Percentiles rank a stretch among this genome's conserved stretches.
Conservation (phyloP, 768 basidiomycete species). For the Tubosaeta sp. region DNA sequence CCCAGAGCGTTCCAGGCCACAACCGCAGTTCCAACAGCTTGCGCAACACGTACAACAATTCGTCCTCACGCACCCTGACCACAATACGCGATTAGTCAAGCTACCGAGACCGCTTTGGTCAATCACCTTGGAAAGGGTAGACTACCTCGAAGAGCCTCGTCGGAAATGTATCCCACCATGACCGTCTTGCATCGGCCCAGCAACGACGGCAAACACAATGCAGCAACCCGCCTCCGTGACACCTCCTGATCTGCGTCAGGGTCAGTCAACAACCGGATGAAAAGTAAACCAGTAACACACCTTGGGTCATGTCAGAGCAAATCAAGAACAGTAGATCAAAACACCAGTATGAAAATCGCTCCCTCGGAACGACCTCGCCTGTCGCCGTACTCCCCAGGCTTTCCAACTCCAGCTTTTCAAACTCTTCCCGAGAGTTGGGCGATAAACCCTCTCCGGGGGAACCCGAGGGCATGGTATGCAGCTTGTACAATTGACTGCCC, state of each 20-base stretch:
- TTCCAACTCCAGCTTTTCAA: conserved; percentile 38
- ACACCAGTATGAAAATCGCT: conserved; percentile 91
- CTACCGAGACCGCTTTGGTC: too few relatives aligned
- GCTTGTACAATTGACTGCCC: conserved; percentile 63
- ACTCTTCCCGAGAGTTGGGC: conserved; percentile 19
- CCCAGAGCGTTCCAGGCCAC: conserved; percentile 75
- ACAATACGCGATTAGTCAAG: not conserved
- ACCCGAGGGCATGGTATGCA: conserved; percentile 3
- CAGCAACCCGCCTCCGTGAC: conserved; percentile 63
- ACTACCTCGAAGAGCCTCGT: conserved; percentile 78
- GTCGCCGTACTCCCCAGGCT: conserved; percentile 57
- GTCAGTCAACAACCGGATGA: not conserved
- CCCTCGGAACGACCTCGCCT: conserved; percentile 58
- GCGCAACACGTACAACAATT: conserved; percentile 77
- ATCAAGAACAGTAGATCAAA: conserved; percentile 82
- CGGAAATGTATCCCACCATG: conserved; percentile 74
- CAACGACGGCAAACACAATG: conserved; percentile 65
- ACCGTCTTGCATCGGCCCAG: conserved; percentile 71
- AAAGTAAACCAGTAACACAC: conserved; percentile 31
- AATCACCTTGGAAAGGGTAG: conserved; percentile 82
- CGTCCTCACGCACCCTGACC: conserved; percentile 78
- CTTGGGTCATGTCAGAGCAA: conserved; percentile 63
- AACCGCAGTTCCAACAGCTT: conserved; percentile 71
- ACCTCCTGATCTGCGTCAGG: conserved; percentile 51
- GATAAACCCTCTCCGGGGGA: conserved; percentile 13